Base-by-base conservation (phyloP, 2,329 filamentous ascomycete species). In the Ophiobolus disseminans region DNA sequence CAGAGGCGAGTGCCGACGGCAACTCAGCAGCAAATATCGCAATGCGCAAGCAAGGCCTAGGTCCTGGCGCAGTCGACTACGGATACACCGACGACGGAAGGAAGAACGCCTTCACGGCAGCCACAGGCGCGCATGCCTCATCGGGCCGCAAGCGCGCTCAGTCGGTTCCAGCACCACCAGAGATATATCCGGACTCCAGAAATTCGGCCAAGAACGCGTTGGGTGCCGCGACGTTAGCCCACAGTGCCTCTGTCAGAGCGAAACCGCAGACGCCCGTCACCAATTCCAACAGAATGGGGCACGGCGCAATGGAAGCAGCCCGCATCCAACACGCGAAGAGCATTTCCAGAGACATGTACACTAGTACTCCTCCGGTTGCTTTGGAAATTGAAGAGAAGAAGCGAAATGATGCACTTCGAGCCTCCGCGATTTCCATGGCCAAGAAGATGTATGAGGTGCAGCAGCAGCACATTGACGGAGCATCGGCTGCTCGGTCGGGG, bases 381-480 rank as follows among this genome's bases (percentile, higher is more conserved):
- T 76, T 82, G 2, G 90, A 95, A 64, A 75, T 85, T 0, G 87
- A 94, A 31, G 91, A 96, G 63, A 82, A 86, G 69, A 86, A 83
- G 53, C 84, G 83, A 48, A 83, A 86, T 35, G 88, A 91, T 58
- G 85, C 86, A 4, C 77, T 96, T 2, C 88, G 87, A 55, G 90
- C 91, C 22, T 93, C 91, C 16, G 91, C 92, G 2, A 78, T 96
- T 3, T 90, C 89, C 9, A 96, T 97, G 91, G 91, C 92, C 5
- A 89, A 87, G 73, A 85, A 88, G 60, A 93, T 96, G 86, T 96
- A 91, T 67, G 83, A 79, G 9, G 78, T 84, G 25, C 86, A 91
- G 59, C 84, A 90, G 53, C 83, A 81, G 52, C 81, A 80, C 51
- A 77, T 82, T 1, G 82, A 85, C 5, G 76, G 80, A 23, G 62